Evolutionary conservation across 2,329 filamentous ascomycete genomes (phyloP).

Genomic region (Chaetomium strumarium): DNA sequence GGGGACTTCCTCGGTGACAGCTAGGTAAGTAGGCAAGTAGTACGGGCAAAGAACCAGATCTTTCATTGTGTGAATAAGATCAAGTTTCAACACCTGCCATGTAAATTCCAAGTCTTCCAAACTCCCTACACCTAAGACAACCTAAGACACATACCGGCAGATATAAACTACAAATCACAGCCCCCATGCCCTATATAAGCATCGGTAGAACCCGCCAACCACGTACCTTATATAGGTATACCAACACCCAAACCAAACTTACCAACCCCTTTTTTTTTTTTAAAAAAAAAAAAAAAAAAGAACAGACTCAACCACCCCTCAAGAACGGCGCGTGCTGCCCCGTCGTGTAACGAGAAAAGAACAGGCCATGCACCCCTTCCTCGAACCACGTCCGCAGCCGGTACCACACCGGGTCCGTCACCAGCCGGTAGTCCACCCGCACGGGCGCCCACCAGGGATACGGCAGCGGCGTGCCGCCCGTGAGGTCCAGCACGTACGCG

Average conservation of each 20-base stretch:
- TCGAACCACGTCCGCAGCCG: slow-evolving; percentile 8
- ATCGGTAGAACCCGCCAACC: too few species aligned
- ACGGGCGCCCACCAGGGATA: slow-evolving; percentile 22
- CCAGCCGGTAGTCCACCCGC: slow-evolving; percentile 20
- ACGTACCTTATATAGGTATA: too few species aligned
- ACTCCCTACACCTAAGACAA: not conserved
- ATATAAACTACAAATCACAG: too few species aligned
- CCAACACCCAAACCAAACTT: not conserved
- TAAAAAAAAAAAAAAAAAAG: too few species aligned
- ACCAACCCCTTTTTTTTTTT: not conserved
- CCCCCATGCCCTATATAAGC: too few species aligned
- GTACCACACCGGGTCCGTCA: slow-evolving; percentile 11
- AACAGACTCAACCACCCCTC: not conserved
- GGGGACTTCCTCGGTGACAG: too few species aligned
- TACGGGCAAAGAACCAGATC: too few species aligned
- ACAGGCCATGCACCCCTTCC: slow-evolving; percentile 9
- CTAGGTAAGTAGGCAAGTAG: too few species aligned
- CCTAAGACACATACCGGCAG: not conserved
- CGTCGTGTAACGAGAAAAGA: too few species aligned
- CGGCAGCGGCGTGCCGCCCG: slow-evolving; percentile 1
- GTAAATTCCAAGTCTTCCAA: not conserved
- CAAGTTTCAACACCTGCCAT: too few species aligned
- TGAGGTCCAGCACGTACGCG: slow-evolving; percentile 20
- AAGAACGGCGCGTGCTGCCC: not conserved
- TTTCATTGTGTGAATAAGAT: too few species aligned